Evolutionary conservation across 192 early-diverging fungal genomes (phyloP), one percentile per base, ranked within the genome.

Genomic region (Thamnidium elegans): DNA sequence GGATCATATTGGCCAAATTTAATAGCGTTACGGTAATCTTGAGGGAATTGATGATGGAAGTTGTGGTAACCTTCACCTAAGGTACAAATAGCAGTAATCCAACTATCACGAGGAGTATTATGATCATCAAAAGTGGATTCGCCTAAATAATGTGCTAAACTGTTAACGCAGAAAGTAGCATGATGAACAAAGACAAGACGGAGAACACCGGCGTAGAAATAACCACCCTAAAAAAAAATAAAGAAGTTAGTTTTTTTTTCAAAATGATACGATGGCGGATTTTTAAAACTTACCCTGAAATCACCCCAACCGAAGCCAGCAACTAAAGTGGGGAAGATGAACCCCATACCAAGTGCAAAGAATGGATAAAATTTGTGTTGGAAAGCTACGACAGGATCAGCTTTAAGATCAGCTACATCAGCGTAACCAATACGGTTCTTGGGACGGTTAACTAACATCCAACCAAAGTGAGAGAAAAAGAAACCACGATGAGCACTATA

Each of bases 151-250:
- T 93, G 92, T 5, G 92, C 92, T 31, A 93, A 76, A 21, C 86
- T 88, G 79, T 93, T 93, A 50, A 93, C 85, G 61, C 90, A 93
- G 79, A 93, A 93, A 21, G 92, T 94, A 46, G 91, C 89, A 65
- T 94, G 92, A 74, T 94, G 92, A 39, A 94, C 81, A 56, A 88
- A 77, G 15, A 89, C 87, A 53, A 92, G 83, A 67, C 90, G 89
- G 26, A 81, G 63, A 15, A 92, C 74, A 26, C 80, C 86, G 14
- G 91, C 90, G 65, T 77, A 92, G 76, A 89, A 90, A 70, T 84
- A 94, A 7, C 90, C 93, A 66, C 91, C 92, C 60, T 81, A 55
- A 51, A 63, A 42, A 20, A 51, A 47, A 46, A 56, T 46, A 58
- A 54, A 45, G 44, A 55, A 44, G 30, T 53, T 42, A 65, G 39